A percentile compares a stretch with the other conserved stretches of the same genome.
These are phyloP conservation scores for Colletotrichum gigasporum DNA, from an alignment of 2,329 filamentous ascomycete species.

Conservation along the genomic window DNA sequence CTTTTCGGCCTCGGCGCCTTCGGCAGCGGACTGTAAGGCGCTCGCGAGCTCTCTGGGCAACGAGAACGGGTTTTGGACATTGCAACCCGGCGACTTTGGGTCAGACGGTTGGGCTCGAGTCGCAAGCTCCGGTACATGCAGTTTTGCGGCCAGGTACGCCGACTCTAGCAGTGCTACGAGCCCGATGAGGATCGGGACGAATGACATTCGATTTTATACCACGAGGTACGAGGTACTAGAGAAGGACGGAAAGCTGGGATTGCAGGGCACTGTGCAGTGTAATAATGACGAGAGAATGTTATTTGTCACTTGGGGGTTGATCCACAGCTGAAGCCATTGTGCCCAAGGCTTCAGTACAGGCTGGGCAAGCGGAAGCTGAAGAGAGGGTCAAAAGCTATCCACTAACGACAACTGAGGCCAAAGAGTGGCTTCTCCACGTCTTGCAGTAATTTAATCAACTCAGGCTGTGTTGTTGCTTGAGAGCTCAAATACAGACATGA, in stretches of 20 bases:
- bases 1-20: conserved; percentile 20
- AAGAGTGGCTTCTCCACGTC: too few species aligned
- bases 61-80: conserved; percentile 23
- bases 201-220: conserved; percentile 30
- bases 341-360: too few species aligned
- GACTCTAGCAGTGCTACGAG: not conserved
- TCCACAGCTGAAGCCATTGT: conserved; percentile 16
- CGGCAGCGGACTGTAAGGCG: conserved; percentile 20
- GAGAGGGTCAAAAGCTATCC: too few species aligned
- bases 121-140: conserved; percentile 22
- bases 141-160: conserved; percentile 22
- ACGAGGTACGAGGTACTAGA: conserved; percentile 8
- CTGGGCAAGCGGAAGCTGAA: too few species aligned
- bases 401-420: too few species aligned
- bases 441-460: too few species aligned
- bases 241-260: conserved; percentile 18
- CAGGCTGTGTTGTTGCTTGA: too few species aligned
- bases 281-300: conserved; percentile 18
- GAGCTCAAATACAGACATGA: too few species aligned
- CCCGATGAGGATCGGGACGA: conserved; percentile 28
- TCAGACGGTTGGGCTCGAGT: conserved; percentile 27
- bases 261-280: conserved; percentile 26
- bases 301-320: conserved; percentile 24
- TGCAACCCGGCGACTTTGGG: conserved; percentile 17
- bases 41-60: conserved; percentile 1